Evolutionary conservation across 2,329 filamentous ascomycete species (phyloP).

Genomic region (Stagonosporopsis tanaceti): DNA sequence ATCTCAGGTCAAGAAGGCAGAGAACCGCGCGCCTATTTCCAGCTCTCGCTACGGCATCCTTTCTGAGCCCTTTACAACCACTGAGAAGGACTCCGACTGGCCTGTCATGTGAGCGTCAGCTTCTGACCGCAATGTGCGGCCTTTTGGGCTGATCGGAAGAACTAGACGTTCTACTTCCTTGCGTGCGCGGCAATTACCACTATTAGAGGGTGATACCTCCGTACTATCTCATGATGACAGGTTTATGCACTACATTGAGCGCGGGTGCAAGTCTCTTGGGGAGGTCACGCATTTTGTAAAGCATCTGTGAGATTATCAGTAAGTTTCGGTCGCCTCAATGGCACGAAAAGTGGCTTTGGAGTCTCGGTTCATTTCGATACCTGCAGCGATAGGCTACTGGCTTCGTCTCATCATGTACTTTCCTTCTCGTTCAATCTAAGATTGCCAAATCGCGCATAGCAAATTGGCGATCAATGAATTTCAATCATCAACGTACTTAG

Average conservation of each 20-base stretch:
- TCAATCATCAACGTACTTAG: background rate
- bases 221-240: background rate
- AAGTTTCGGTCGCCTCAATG: conserved; percentile 6
- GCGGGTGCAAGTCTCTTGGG: conserved; percentile 1
- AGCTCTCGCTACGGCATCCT: conserved; percentile 43
- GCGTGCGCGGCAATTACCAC: background rate
- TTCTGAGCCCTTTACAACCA: conserved; percentile 34
- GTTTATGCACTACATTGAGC: conserved; percentile 1
- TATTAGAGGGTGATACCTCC: background rate
- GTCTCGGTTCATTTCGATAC: conserved; percentile 13
- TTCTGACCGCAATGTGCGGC: background rate
- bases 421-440: conserved; percentile 11
- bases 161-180: background rate
- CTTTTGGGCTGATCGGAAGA: background rate
- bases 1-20: conserved; percentile 27
- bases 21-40: conserved; percentile 35
- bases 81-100: conserved; percentile 52
- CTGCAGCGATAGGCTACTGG: conserved; percentile 9
- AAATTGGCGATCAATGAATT: conserved; percentile 10
- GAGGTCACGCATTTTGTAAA: conserved; percentile 17
- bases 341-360: conserved; percentile 16
- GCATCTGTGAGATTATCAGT: conserved; percentile 20
- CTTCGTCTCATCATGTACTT: conserved; percentile 16
- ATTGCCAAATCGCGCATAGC: conserved; percentile 1
- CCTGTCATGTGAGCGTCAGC: conserved; percentile 43